Evolutionary conservation across 2,329 filamentous ascomycete genomes (phyloP), one percentile per base, ranked within the genome.

Genomic region (Phoma sp.): DNA sequence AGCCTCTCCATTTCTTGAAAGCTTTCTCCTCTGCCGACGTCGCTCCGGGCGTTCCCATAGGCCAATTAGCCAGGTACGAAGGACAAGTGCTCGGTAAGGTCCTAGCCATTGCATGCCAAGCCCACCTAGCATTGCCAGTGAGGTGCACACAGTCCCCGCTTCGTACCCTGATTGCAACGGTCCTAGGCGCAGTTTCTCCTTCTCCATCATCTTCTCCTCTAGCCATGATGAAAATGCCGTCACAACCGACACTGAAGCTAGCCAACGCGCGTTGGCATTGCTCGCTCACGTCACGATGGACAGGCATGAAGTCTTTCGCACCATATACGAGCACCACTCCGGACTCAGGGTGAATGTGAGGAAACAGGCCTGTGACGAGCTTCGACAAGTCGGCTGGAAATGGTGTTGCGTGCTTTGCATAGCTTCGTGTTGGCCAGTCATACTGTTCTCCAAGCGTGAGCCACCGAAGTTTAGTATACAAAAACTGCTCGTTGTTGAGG

Each of bases 101-200:
- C 71, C 92, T 94, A 2, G 95, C 93, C 43, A 98, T 93, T 10
- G 91, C 93, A 77, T 98, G 95, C 94, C 94, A 98, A 3, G 94
- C 93, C 78, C 91, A 96, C 41, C 95, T 83, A 6, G 91, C 89
- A 56, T 88, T 83, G 25, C 89, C 84, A 44, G 86, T 88, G 89
- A 99, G 96, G 71, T 96, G 92, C 0, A 98, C 86, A 5, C 88
- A 91, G 77, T 98, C 94, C 0, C 95, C 94, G 2, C 92, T 96
- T 29, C 88, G 84, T 33, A 98, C 81, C 36, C 68, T 58, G 19
- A 75, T 73, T 10, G 66, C 72, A 6, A 73, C 71, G 19, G 70
- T 73, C 38, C 64, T 65, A 4, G 72, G 71, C 7, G 65, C 57
- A 38, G 68, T 56, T 1, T 70, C 63, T 43, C 69, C 70, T 54